A percentile compares a stretch with the other conserved stretches of the same genome.
phyloP scores from a whole-genome alignment of 345 rosid genomes.

The Noccaea bulbosa region DNA sequence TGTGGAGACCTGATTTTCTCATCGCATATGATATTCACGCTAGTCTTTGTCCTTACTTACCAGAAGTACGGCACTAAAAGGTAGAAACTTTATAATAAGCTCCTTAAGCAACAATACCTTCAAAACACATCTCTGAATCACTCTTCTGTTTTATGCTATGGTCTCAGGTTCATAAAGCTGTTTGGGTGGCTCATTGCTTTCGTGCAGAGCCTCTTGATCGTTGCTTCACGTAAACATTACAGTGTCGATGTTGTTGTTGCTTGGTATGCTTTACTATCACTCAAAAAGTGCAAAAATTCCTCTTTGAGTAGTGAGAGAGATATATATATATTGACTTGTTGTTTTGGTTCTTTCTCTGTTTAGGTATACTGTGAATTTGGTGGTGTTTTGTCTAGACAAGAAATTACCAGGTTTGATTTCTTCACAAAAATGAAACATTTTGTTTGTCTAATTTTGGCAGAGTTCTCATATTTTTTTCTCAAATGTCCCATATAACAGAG shows the following conservation, averaged over 20 bases:
- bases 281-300: not conserved
- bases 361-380: slow-evolving; percentile 95
- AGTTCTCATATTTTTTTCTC: slow-evolving; percentile 18
- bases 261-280: slow-evolving; percentile 54
- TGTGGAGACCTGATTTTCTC: slow-evolving; percentile 99
- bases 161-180: slow-evolving; percentile 81
- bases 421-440: slow-evolving; percentile 7
- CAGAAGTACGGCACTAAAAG: slow-evolving; percentile 95
- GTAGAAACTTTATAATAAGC: slow-evolving; percentile 46
- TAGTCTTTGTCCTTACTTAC: slow-evolving; percentile 88
- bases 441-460: not conserved
- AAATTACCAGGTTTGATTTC: slow-evolving; percentile 82
- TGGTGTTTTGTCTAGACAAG: slow-evolving; percentile 95
- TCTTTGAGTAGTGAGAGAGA: not conserved
- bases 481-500: slow-evolving; percentile 53
- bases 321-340: slow-evolving; percentile 24
- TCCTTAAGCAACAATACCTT: not conserved
- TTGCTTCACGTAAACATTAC: slow-evolving; percentile 99
- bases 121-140: slow-evolving; percentile 4
- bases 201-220: slow-evolving; percentile 86
- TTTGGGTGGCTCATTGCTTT: slow-evolving; percentile 79
- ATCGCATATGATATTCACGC: slow-evolving; percentile 96
- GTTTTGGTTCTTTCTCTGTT: slow-evolving; percentile 21
- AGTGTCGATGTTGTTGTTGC: slow-evolving; percentile 95
- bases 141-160: slow-evolving; percentile 27